Evolutionary conservation across 106 monocot genomes (phyloP).

Genomic region (Allium cepa): DNA sequence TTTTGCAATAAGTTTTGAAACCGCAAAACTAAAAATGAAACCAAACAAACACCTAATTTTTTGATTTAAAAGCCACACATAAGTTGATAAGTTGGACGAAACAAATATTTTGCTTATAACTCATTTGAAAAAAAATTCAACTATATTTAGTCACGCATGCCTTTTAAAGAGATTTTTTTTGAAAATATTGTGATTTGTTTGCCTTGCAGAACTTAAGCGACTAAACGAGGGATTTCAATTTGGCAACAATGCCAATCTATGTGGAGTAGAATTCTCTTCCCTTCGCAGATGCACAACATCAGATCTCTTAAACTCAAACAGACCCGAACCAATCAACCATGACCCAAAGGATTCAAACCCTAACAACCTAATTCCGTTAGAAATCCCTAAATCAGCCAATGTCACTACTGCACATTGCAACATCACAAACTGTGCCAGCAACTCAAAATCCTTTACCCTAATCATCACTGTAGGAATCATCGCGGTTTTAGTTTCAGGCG

Average conservation of each 20-base stretch:
- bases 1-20: no score
- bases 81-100: no score
- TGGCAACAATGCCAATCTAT: slow-evolving; percentile 50
- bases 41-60: no score
- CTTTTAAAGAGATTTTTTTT: no score
- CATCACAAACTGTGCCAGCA: slow-evolving; percentile 23
- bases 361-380: slow-evolving; percentile 13
- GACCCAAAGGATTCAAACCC: not conserved
- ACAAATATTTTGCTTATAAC: no score
- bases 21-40: no score
- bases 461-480: slow-evolving; percentile 24
- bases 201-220: slow-evolving; percentile 41
- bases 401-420: slow-evolving; percentile 24
- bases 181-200: not conserved
- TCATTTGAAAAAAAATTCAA: no score
- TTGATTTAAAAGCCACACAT: no score
- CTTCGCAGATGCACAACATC: slow-evolving; percentile 46
- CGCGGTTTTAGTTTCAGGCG: slow-evolving; percentile 19
- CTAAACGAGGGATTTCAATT: slow-evolving; percentile 50
- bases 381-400: slow-evolving; percentile 60
- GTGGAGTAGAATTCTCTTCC: slow-evolving; percentile 56
- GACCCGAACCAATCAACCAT: slow-evolving; percentile 40
- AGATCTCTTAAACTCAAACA: slow-evolving; percentile 25
- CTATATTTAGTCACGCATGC: no score
- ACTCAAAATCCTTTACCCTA: slow-evolving; percentile 28